These are phyloP conservation scores for Volvox africanus DNA, from an alignment of 139 green algal genomes.

Conservation along the genomic window DNA sequence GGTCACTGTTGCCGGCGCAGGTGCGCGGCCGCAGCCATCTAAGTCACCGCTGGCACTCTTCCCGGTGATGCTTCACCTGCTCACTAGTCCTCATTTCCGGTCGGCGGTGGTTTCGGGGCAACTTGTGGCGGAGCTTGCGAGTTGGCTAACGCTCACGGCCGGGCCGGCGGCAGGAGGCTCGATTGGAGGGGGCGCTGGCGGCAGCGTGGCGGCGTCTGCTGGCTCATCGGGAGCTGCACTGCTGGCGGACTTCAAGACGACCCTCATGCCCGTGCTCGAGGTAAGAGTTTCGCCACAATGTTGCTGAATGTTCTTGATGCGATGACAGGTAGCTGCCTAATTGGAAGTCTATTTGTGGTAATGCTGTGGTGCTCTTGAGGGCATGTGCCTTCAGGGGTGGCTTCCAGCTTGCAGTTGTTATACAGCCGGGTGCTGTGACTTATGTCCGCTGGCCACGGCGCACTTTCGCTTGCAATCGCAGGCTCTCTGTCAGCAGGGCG, in stretches of 20 bases:
- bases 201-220: neutral
- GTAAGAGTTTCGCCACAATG: neutral
- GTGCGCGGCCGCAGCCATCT: constrained; percentile 17
- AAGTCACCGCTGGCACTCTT: constrained; percentile 61
- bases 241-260: constrained; percentile 71
- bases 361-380: neutral
- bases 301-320: too few relatives aligned
- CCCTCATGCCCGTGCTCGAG: constrained; percentile 82
- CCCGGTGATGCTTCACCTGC: constrained; percentile 74
- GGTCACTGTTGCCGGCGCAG: constrained; percentile 22
- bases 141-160: constrained; percentile 57
- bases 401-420: too few relatives aligned
- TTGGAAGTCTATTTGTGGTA: neutral
- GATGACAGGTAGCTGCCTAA: too few relatives aligned
- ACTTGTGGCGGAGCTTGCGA: constrained; percentile 70
- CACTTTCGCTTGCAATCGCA: neutral
- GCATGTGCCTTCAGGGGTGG: too few relatives aligned
- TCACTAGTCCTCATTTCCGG: constrained; percentile 73
- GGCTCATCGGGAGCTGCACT: neutral
- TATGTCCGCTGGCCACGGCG: too few relatives aligned
- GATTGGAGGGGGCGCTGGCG: neutral
- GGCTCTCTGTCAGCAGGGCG: constrained; percentile 62
- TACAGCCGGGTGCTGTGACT: too few relatives aligned
- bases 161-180: constrained; percentile 25
- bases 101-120: constrained; percentile 56